Percentiles rank a stretch among this genome's conserved stretches.
Evolutionary conservation across 2,329 filamentous ascomycete genomes (phyloP).

Genomic region (Aspergillus quadricinctus): DNA sequence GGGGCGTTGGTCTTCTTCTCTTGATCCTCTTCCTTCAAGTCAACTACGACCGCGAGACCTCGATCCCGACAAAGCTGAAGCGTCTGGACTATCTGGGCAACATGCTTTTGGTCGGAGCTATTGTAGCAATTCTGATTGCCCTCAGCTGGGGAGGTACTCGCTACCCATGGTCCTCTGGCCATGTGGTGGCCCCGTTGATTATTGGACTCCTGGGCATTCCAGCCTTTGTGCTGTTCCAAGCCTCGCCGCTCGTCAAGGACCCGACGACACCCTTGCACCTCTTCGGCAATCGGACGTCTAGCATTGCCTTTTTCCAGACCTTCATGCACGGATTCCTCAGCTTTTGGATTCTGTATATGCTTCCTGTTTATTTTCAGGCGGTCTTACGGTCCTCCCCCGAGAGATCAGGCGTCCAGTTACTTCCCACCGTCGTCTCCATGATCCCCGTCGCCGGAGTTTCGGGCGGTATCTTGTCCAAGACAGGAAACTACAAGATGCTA

Average conservation of each 20-base stretch:
- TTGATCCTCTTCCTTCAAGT: conserved; percentile 43
- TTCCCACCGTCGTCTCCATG: conserved; percentile 13
- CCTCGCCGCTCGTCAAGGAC: conserved; percentile 23
- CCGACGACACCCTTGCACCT: conserved; percentile 38
- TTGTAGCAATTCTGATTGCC: conserved; percentile 27
- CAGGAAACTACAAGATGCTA: conserved; percentile 25
- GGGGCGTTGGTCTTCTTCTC: conserved; percentile 13
- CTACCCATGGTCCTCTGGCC: conserved; percentile 27
- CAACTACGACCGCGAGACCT: conserved; percentile 23
- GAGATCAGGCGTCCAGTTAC: conserved; percentile 21
- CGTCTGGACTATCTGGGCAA: conserved; percentile 42
- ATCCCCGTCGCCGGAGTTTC: conserved; percentile 19
- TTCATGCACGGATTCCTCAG: conserved; percentile 36
- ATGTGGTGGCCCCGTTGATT: conserved; percentile 43
- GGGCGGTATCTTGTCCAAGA: conserved; percentile 18
- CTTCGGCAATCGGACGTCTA: conserved; percentile 38
- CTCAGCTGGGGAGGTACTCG: conserved; percentile 33
- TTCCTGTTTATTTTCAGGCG: conserved; percentile 43
- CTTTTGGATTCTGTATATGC: conserved; percentile 37
- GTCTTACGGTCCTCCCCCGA: conserved; percentile 30
- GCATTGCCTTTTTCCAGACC: conserved; percentile 27
- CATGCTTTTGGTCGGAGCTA: conserved; percentile 27
- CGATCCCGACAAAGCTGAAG: conserved; percentile 28
- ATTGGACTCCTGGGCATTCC: conserved; percentile 40
- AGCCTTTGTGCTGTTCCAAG: conserved; percentile 20